Percentiles rank a stretch among this genome's conserved stretches.
Conservation (phyloP, 75 land plant genomes). For the Chamaecyparis obtusa region DNA sequence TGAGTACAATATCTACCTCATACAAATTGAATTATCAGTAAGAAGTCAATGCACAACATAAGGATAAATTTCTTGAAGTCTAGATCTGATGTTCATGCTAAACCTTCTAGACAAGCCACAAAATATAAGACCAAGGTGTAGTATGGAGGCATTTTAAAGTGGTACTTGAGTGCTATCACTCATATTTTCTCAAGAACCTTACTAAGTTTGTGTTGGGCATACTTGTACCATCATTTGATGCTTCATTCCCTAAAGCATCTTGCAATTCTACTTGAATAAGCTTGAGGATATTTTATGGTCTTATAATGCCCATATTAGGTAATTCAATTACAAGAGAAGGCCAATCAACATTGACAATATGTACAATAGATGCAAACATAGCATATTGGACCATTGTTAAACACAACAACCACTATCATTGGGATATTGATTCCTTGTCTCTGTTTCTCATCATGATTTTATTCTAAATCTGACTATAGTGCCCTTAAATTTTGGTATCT, state of each 20-base stretch:
- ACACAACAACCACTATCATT: too few relatives aligned
- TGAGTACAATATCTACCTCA: too few relatives aligned
- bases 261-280: slow-evolving; percentile 73
- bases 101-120: slow-evolving; percentile 93
- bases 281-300: slow-evolving; percentile 62
- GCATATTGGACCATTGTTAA: too few relatives aligned
- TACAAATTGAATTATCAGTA: too few relatives aligned
- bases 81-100: too few relatives aligned
- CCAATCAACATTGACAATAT: slow-evolving; percentile 96
- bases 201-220: slow-evolving; percentile 76
- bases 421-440: too few relatives aligned
- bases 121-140: slow-evolving; percentile 84
- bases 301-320: slow-evolving; percentile 79
- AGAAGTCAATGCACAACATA: too few relatives aligned
- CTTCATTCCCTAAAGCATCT: slow-evolving; percentile 52
- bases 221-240: slow-evolving; percentile 58
- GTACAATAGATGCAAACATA: slow-evolving; percentile 85
- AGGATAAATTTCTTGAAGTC: too few relatives aligned
- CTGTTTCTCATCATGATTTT: too few relatives aligned
- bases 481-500: too few relatives aligned
- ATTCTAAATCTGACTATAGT: too few relatives aligned
- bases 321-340: slow-evolving; percentile 72
- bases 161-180: slow-evolving; percentile 79
- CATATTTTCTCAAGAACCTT: slow-evolving; percentile 77
- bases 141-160: slow-evolving; percentile 90